These are phyloP conservation scores for Penicillium simplicissimum DNA, from an alignment of 495 filamentous ascomycete genomes.

Conservation along the genomic window DNA sequence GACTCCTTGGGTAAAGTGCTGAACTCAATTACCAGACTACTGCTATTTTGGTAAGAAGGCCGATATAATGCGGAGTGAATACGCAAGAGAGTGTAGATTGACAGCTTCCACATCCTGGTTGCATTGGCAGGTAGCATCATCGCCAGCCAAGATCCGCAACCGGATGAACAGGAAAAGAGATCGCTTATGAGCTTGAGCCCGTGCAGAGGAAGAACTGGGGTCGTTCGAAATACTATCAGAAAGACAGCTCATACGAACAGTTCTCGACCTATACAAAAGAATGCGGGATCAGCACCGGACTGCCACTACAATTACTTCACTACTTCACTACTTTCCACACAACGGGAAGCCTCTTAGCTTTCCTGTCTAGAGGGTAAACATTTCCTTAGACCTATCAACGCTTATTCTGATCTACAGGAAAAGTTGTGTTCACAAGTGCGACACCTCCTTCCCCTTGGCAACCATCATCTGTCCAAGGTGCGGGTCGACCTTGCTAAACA, in stretches of 20 bases:
- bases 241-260: not conserved
- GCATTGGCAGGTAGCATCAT: not conserved
- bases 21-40: not conserved
- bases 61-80: not conserved
- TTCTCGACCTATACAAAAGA: no score
- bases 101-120: not conserved
- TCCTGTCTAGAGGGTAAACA: no score
- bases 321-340: no score
- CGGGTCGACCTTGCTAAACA: conserved; percentile 37
- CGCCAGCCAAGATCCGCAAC: conserved; percentile 1
- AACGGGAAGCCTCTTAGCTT: no score
- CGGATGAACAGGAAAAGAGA: not conserved
- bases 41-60: not conserved
- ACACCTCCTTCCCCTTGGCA: not conserved
- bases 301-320: no score
- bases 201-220: not conserved
- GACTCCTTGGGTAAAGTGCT: not conserved
- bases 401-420: not conserved
- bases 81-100: not conserved
- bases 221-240: not conserved
- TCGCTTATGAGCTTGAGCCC: no score
- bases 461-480: conserved; percentile 34
- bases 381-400: not conserved
- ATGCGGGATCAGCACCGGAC: no score
- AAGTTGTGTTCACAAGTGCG: not conserved